A percentile compares a stretch with the other conserved stretches of the same genome.
Conservation (phyloP, 305 asterid species). For the Coffea humblotiana region DNA sequence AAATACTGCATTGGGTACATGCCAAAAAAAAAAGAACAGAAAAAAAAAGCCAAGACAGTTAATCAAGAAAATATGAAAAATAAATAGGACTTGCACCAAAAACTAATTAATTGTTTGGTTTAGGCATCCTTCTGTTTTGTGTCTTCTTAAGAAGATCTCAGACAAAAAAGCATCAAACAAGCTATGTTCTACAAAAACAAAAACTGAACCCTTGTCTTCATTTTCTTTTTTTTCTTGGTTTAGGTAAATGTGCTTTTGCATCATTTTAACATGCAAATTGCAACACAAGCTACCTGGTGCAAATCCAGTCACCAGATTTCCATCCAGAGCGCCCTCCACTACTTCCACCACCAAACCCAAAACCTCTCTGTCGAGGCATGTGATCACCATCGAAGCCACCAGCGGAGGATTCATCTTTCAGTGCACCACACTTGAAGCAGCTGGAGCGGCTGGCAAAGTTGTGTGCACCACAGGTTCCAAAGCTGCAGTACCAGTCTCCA, state of each 20-base stretch:
- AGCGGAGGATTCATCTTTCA: slow-evolving; percentile 59
- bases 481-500: slow-evolving; percentile 92
- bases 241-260: neutral
- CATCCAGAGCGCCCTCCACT: slow-evolving; percentile 74
- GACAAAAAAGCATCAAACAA: neutral
- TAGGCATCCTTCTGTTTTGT: neutral
- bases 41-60: neutral
- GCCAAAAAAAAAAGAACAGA: neutral
- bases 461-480: slow-evolving; percentile 89
- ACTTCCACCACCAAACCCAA: slow-evolving; percentile 37
- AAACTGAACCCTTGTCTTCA: neutral
- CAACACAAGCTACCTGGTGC: slow-evolving; percentile 53
- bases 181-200: neutral
- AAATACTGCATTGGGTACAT: neutral
- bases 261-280: too few species aligned
- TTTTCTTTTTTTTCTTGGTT: neutral
- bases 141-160: neutral
- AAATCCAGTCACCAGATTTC: slow-evolving; percentile 99
- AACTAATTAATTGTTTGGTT: neutral
- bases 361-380: slow-evolving; percentile 48
- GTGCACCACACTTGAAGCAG: slow-evolving; percentile 96
- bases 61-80: neutral
- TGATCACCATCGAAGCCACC: slow-evolving; percentile 55
- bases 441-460: slow-evolving; percentile 97
- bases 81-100: neutral